Evolutionary conservation across 257 asterid species (phyloP).

Genomic region (Penstemon eatonii): DNA sequence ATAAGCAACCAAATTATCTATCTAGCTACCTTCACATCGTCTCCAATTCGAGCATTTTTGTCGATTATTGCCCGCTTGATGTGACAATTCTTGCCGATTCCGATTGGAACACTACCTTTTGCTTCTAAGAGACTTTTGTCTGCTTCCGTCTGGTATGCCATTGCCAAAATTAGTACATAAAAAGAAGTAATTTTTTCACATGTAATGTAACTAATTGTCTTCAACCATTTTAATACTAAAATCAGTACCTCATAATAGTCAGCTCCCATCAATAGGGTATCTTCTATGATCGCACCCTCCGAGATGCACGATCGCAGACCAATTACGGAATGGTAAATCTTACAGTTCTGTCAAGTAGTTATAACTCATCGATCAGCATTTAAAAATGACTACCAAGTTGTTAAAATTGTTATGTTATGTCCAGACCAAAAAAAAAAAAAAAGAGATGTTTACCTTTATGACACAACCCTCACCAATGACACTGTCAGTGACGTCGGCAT

Average conservation of each 20-base stretch:
- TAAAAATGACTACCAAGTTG: not conserved
- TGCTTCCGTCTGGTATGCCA: conserved; percentile 48
- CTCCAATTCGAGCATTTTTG: conserved; percentile 68
- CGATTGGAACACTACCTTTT: conserved; percentile 60
- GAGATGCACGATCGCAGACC: conserved; percentile 72
- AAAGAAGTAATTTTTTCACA: not conserved
- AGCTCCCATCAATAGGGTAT: conserved; percentile 70
- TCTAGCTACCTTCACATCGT: conserved; percentile 47
- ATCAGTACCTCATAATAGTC: conserved; percentile 66
- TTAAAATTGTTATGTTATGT: not conserved
- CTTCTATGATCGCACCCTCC: conserved; percentile 72
- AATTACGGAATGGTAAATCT: conserved; percentile 66
- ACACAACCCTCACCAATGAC: conserved; percentile 74
- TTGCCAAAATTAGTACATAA: not conserved
- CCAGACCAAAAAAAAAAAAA: not conserved
- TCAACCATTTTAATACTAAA: not conserved
- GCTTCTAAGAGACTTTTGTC: conserved; percentile 47
- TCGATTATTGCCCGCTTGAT: conserved; percentile 67
- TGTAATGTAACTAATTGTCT: not conserved
- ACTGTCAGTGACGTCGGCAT: conserved; percentile 68
- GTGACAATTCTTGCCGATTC: conserved; percentile 60
- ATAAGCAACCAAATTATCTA: not conserved
- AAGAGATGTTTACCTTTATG: conserved; percentile 41
- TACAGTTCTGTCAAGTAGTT: conserved; percentile 46
- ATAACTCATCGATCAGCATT: not conserved